Percentiles rank a stretch among this genome's conserved stretches.
phyloP scores from a whole-genome alignment of 768 basidiomycete genomes.

The Cystobasidium tubakii region DNA sequence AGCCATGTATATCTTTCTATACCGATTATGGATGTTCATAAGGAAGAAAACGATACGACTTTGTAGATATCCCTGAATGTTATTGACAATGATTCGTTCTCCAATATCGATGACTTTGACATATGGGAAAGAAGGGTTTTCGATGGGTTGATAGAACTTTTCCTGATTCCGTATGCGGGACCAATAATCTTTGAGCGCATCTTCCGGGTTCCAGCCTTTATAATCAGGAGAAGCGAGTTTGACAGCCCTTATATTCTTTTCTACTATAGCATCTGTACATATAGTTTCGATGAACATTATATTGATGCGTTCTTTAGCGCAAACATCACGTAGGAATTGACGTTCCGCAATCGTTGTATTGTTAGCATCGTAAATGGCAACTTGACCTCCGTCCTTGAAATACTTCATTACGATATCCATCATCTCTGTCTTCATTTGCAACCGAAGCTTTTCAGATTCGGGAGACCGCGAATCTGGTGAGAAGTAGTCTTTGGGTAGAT shows the following conservation, averaged over 20 bases:
- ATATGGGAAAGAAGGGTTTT: conserved; percentile 83
- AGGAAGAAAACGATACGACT: conserved; percentile 95
- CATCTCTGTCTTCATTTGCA: conserved; percentile 70
- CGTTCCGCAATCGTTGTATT: conserved; percentile 70
- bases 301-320: conserved; percentile 75
- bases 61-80: conserved; percentile 83
- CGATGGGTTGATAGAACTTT: conserved; percentile 79
- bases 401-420: conserved; percentile 84
- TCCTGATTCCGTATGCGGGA: conserved; percentile 80
- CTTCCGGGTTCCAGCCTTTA: conserved; percentile 82
- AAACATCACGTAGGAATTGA: conserved; percentile 68
- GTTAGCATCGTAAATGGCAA: conserved; percentile 97
- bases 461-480: conserved; percentile 58
- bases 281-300: conserved; percentile 73
- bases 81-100: conserved; percentile 90
- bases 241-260: conserved; percentile 57
- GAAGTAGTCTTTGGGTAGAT: conserved; percentile 88
- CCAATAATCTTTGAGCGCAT: conserved; percentile 88
- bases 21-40: conserved; percentile 61
- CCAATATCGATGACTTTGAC: conserved; percentile 95
- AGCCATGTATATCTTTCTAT: conserved; percentile 1
- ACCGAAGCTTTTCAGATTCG: conserved; percentile 71
- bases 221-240: conserved; percentile 52
- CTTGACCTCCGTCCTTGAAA: conserved; percentile 78
- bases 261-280: conserved; percentile 51